Conservation (phyloP, 2,329 filamentous ascomycete genomes). For the Aspergillus sp. region DNA sequence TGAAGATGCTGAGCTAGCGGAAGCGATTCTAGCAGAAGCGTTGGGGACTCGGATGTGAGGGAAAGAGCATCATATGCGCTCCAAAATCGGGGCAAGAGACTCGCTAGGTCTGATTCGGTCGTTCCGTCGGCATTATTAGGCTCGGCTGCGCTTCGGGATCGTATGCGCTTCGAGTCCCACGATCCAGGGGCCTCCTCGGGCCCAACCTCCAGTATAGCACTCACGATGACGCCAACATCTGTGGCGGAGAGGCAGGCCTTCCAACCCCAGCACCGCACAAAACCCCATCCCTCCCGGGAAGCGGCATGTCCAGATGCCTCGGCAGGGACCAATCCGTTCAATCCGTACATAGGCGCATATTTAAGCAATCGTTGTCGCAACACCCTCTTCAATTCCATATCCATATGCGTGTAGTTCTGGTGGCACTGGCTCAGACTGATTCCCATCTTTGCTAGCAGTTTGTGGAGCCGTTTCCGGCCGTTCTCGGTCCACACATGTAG, state of each 20-base stretch:
- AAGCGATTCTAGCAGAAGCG: slow-evolving; percentile 68
- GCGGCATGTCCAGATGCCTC: slow-evolving; percentile 69
- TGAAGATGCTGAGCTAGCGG: slow-evolving; percentile 85
- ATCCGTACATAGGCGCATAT: slow-evolving; percentile 88
- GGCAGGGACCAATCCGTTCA: slow-evolving; percentile 87
- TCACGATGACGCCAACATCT: slow-evolving; percentile 89
- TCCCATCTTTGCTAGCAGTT: slow-evolving; percentile 96
- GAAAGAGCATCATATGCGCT: slow-evolving; percentile 59
- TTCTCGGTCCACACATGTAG: slow-evolving; percentile 93
- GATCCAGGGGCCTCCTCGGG: slow-evolving; percentile 32
- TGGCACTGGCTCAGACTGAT: slow-evolving; percentile 91
- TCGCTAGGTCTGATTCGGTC: slow-evolving; percentile 28
- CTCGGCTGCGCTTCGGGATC: slow-evolving; percentile 19
- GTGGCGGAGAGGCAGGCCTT: slow-evolving; percentile 89
- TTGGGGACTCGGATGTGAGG: slow-evolving; percentile 45
- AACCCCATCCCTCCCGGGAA: slow-evolving; percentile 90
- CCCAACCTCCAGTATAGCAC: slow-evolving; percentile 89
- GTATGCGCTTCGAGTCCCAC: slow-evolving; percentile 34
- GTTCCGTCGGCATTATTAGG: slow-evolving; percentile 17
- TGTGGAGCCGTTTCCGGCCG: slow-evolving; percentile 84
- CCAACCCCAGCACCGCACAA: slow-evolving; percentile 97
- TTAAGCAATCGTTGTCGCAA: slow-evolving; percentile 82
- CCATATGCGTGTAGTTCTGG: slow-evolving; percentile 97
- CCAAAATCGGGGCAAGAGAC: slow-evolving; percentile 53
- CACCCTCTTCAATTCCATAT: slow-evolving; percentile 91